phyloP scores from a whole-genome alignment of 805 yeast genomes.

The Yarrowia sp. region DNA sequence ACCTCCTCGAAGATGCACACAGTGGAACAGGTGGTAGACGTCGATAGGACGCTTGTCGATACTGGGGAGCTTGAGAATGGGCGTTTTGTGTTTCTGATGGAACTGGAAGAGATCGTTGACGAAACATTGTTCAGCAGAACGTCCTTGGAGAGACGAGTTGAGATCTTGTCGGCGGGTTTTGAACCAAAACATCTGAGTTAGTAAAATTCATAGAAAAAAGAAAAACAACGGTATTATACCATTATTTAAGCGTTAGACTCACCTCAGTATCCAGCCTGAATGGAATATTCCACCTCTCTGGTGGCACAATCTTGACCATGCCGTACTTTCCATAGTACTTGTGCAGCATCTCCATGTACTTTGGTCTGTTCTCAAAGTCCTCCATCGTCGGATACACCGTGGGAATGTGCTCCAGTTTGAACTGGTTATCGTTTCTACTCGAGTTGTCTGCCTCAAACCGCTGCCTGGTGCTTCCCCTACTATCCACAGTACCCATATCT shows the following conservation, averaged over 20 bases:
- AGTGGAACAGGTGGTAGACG: conserved; percentile 54
- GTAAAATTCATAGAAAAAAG: neutral
- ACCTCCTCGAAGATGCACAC: conserved; percentile 68
- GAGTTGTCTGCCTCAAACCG: neutral
- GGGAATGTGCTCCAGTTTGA: conserved; percentile 43
- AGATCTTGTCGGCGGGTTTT: conserved; percentile 50
- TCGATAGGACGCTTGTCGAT: conserved; percentile 68
- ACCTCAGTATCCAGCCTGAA: conserved; percentile 45
- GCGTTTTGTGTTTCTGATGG: conserved; percentile 40
- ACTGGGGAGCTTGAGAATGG: conserved; percentile 52
- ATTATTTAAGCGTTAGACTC: neutral
- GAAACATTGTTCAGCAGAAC: conserved; percentile 48
- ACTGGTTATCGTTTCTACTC: conserved; percentile 17
- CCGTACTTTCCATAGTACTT: conserved; percentile 58
- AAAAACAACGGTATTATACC: neutral
- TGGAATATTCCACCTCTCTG: conserved; percentile 44
- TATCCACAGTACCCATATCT: conserved; percentile 38
- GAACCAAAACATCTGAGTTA: conserved; percentile 43
- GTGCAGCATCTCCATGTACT: conserved; percentile 51
- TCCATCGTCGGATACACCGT: conserved; percentile 48
- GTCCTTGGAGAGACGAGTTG: conserved; percentile 44
- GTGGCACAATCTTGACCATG: conserved; percentile 66
- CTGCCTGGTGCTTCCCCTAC: neutral
- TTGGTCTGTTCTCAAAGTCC: conserved; percentile 58
- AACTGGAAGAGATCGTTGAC: conserved; percentile 48